Base-by-base conservation (phyloP, 2,329 filamentous ascomycete species). In the Lachnellula suecica region DNA sequence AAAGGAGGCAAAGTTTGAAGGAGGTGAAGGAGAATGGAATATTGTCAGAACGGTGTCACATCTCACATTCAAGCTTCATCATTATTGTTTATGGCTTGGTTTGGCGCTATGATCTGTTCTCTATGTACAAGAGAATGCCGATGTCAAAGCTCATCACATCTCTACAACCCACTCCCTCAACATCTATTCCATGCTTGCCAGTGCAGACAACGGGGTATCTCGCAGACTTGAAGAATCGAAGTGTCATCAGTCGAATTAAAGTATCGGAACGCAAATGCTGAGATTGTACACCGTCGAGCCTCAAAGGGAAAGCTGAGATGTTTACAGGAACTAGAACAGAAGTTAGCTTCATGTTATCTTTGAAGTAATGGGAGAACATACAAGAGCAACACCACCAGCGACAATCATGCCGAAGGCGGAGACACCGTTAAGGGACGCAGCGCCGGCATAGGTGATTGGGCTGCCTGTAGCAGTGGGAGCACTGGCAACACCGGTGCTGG, bases 311-410 rank as follows among this genome's bases (percentile, higher is more conserved):
- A 49, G 43, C 47, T 25, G 37, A 50, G 24, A 52, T 50, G 53
- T 52, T 66, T 64, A 67, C 45, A 66, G 49, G 59, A 67, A 53
- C 65, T 67, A 24, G 9, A 9, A 9, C 19, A n/a, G 3, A 19
- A 44, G 53, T 66, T 51, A 66, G 62, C 7, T 15, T 19, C 4
- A 20, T 48, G 11, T 11, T 19, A 23, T 4, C 24, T 50, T 11
- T 15, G 9, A 10, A n/a, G 37, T 7, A 7, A 31, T n/a, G 5
- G 44, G 43, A 27, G 38, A 47, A 59, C 61, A 34, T 62, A 68
- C 64, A 41, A 68, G 64, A 61, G 64, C 66, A 50, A 69, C 58
- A 61, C 62, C 65, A 55, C 63, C 66, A 53, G 64, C 66, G 57
- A 67, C 57, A 51, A 66, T 54, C 57, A 68, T 59, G 52, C 61